Base-by-base conservation (phyloP, 495 filamentous ascomycete genomes). In the Aspergillus egyptiacus region DNA sequence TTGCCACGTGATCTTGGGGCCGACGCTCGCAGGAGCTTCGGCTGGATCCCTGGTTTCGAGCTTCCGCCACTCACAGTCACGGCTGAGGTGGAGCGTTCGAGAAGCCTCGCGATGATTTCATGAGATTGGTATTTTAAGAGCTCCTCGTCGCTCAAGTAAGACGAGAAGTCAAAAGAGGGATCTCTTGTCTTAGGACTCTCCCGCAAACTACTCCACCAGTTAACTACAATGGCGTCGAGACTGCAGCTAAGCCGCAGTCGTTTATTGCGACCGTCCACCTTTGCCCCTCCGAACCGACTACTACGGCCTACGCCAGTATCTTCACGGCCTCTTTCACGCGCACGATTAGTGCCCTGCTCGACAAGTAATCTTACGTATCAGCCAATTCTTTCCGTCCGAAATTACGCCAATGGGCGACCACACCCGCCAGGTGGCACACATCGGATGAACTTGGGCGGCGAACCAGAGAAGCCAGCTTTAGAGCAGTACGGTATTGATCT, bases 401-500 rank as follows among this genome's bases (percentile, higher is more conserved):
- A 60, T 30, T 95, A 95, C 71, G 82, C 86, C 20, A 85, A 76
- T 74, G 87, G 86, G 44, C 65, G 69, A n/a, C 87, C 89, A 54
- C 87, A 89, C 53, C 91, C 87, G 10, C 89, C 91, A 0, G 91
- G 91, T 35, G 89, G 90, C 32, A 95, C 88, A 5, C 86, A 95
- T 68, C 87, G 86, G 41, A 96, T 97, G 89, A 80, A 96, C 65
- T 58, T 95, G 48, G 80, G 89, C 25, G 87, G 81, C 31, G 77
- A 84, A 58, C 78, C 80, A 11, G 83, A 95, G 64, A 90, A 96
- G 62, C 68, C 88, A 5, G 89, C 93, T 1, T 65, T 97, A 24
- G 91, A 96, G 64, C 77, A 94, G 64, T 98, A 82, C 62, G 93
- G 93, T 45, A 74, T 94, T 46, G 91, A 98, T 63, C 73, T 98